Percentiles rank a stretch among this genome's conserved stretches.
These are phyloP conservation scores for Thelonectria olida DNA, from an alignment of 2,329 filamentous ascomycete genomes.

Conservation along the genomic window DNA sequence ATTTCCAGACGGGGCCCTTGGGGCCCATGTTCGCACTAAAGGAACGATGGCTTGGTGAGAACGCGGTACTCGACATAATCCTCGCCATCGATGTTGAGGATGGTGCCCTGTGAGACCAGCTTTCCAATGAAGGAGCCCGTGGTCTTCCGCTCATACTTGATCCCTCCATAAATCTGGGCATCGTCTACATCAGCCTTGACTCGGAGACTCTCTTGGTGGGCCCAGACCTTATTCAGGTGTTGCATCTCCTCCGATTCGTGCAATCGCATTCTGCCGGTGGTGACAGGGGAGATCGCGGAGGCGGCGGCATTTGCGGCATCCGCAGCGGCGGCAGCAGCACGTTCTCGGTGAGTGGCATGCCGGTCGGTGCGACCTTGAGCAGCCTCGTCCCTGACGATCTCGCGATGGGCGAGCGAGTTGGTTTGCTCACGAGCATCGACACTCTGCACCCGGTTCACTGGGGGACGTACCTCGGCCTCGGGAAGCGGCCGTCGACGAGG, in stretches of 20 bases:
- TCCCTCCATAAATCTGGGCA: constrained; percentile 65
- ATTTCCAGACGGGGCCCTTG: too few species aligned
- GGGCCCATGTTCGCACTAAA: too few species aligned
- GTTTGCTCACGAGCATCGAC: constrained; percentile 55
- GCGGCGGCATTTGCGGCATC: constrained; percentile 44
- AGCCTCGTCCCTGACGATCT: constrained; percentile 62
- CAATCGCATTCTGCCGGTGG: constrained; percentile 48
- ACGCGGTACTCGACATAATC: constrained; percentile 75
- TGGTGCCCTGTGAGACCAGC: constrained; percentile 68
- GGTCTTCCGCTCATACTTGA: constrained; percentile 70
- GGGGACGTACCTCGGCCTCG: constrained; percentile 33
- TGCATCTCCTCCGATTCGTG: constrained; percentile 59
- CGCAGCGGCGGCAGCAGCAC: constrained; percentile 45
- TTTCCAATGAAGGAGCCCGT: constrained; percentile 70
- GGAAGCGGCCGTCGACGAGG: constrained; percentile 41
- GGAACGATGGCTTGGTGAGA: constrained; percentile 70
- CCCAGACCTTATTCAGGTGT: constrained; percentile 65
- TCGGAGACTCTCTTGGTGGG: constrained; percentile 59
- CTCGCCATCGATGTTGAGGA: constrained; percentile 72
- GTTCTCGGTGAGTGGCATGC: constrained; percentile 54
- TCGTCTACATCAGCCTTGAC: constrained; percentile 57
- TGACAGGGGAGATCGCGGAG: constrained; percentile 34
- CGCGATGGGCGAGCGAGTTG: constrained; percentile 58
- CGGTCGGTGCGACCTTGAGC: constrained; percentile 61
- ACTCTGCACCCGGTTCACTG: constrained; percentile 34